Conservation (phyloP, 768 basidiomycete genomes). For the Lyophyllum semitale region DNA sequence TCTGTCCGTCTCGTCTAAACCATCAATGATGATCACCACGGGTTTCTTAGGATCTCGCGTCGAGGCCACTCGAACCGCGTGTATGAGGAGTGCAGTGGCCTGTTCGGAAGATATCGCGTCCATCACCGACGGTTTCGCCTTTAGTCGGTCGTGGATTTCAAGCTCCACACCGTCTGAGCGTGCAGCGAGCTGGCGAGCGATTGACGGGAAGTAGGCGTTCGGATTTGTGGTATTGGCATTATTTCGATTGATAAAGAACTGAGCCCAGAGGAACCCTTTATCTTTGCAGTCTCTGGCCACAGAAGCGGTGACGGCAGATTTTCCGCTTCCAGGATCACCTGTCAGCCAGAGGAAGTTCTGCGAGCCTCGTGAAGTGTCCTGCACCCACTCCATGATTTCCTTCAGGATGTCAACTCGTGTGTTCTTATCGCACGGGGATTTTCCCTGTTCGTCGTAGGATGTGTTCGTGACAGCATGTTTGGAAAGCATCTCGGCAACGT, state of each 20-base stretch:
- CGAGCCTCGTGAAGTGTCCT: neutral
- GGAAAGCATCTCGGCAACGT: slow-evolving; percentile 2
- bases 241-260: slow-evolving; percentile 20
- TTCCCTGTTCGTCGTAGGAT: slow-evolving; percentile 14
- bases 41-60: slow-evolving; percentile 1
- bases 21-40: slow-evolving; percentile 20
- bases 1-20: slow-evolving; percentile 17
- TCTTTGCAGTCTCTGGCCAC: slow-evolving; percentile 12
- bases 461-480: slow-evolving; percentile 10
- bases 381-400: slow-evolving; percentile 12
- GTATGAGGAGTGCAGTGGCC: slow-evolving; percentile 10
- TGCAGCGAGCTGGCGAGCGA: slow-evolving; percentile 14
- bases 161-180: neutral
- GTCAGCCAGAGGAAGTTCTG: slow-evolving; percentile 19
- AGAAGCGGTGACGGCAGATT: slow-evolving; percentile 18
- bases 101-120: slow-evolving; percentile 11
- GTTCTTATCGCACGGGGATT: slow-evolving; percentile 12
- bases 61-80: slow-evolving; percentile 11
- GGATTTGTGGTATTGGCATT: slow-evolving; percentile 12
- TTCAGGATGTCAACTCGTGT: slow-evolving; percentile 14
- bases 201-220: slow-evolving; percentile 16
- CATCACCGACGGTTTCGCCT: slow-evolving; percentile 1
- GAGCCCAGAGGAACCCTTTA: slow-evolving; percentile 9
- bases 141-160: slow-evolving; percentile 7
- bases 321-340: slow-evolving; percentile 19